These are phyloP conservation scores for Rhodotorula graminis DNA, from an alignment of 768 basidiomycete species.

Conservation along the genomic window DNA sequence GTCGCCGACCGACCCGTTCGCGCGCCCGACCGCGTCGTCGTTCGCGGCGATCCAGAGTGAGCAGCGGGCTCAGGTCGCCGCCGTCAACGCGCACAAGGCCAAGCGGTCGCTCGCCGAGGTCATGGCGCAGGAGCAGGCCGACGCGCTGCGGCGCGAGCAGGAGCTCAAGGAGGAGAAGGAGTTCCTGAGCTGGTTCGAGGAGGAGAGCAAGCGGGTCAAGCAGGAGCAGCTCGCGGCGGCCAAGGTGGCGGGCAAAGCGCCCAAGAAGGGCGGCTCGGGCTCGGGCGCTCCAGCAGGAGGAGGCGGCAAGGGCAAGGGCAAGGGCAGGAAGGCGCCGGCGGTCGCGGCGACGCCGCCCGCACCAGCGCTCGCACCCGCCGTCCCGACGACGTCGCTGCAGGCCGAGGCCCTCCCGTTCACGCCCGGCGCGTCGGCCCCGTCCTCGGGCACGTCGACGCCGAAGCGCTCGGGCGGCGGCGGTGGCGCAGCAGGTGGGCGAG, in stretches of 20 bases:
- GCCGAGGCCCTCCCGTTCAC: background rate
- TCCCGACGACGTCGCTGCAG: background rate
- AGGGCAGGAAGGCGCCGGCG: constrained; percentile 8
- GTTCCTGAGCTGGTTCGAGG: constrained; percentile 42
- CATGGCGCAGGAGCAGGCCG: constrained; percentile 39
- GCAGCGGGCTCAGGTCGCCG: constrained; percentile 32
- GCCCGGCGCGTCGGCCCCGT: background rate
- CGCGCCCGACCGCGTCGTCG: constrained; percentile 16
- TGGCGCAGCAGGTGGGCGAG: background rate
- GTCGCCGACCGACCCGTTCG: constrained; percentile 23
- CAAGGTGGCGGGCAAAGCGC: background rate
- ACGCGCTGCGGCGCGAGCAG: constrained; percentile 9
- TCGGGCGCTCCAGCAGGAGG: background rate
- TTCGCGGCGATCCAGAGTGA: constrained; percentile 39
- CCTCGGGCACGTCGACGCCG: background rate
- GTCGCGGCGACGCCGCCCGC: background rate
- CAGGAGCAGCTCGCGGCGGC: constrained; percentile 1
- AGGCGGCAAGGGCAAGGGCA: constrained; percentile 3
- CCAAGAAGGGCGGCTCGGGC: background rate
- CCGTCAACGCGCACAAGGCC: constrained; percentile 32
- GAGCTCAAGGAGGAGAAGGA: constrained; percentile 26
- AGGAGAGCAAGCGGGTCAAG: constrained; percentile 35
- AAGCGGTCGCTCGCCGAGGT: constrained; percentile 38
- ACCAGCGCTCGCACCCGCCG: background rate
- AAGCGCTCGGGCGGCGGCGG: background rate